phyloP scores from a whole-genome alignment of 1,284 basidiomycete genomes.

The Somion occarium region DNA sequence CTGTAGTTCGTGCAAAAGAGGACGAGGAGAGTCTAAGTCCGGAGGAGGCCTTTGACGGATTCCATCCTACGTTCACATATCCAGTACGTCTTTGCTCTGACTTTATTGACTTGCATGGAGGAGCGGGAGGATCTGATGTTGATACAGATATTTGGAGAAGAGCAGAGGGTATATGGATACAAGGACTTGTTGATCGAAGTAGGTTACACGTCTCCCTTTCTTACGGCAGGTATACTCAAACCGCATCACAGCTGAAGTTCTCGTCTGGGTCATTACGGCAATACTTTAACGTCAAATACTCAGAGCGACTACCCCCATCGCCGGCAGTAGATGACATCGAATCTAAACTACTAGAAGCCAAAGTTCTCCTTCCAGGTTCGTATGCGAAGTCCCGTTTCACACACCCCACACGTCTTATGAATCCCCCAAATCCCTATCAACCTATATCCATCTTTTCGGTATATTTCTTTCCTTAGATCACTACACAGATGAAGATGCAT shows the following conservation, averaged over 20 bases:
- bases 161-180: constrained; percentile 97
- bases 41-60: constrained; percentile 58
- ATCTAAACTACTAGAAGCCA: constrained; percentile 51
- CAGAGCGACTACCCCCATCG: constrained; percentile 61
- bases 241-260: constrained; percentile 62
- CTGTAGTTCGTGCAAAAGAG: constrained; percentile 53
- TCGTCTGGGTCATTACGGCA: constrained; percentile 83
- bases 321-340: constrained; percentile 89
- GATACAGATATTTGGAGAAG: constrained; percentile 84
- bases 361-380: constrained; percentile 76
- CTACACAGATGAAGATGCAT: constrained; percentile 59
- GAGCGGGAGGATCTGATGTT: background rate
- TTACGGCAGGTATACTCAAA: background rate
- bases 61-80: constrained; percentile 85
- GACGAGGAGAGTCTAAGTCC: constrained; percentile 60
- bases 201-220: constrained; percentile 25
- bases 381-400: background rate
- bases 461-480: constrained; percentile 42
- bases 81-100: constrained; percentile 47
- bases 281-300: constrained; percentile 68
- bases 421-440: background rate
- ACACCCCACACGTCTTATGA: background rate
- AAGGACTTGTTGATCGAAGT: constrained; percentile 80
- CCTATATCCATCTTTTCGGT: background rate
- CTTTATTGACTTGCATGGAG: background rate